Conservation (phyloP, 768 basidiomycete genomes). For the Kwoniella europaea region DNA sequence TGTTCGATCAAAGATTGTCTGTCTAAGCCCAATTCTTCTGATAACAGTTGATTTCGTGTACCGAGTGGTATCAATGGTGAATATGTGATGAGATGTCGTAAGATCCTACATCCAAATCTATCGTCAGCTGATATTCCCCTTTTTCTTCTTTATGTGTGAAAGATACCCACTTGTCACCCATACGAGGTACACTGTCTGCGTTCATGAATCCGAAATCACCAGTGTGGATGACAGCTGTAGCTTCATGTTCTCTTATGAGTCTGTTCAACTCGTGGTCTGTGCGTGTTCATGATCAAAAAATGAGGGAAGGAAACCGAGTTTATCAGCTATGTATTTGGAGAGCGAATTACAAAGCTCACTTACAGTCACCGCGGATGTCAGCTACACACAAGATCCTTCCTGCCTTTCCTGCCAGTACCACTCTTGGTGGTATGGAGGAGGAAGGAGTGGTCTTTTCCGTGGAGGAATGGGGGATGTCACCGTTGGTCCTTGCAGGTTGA, state of each 20-base stretch:
- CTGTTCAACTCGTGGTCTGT: slow-evolving; percentile 82
- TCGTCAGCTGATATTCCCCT: slow-evolving; percentile 21
- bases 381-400: slow-evolving; percentile 86
- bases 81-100: slow-evolving; percentile 94
- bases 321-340: slow-evolving; percentile 18
- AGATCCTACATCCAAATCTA: slow-evolving; percentile 62
- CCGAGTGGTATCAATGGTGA: slow-evolving; percentile 87
- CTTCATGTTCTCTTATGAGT: slow-evolving; percentile 84
- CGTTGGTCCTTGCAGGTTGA: slow-evolving; percentile 30
- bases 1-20: slow-evolving; percentile 69
- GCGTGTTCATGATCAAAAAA: background rate
- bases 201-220: slow-evolving; percentile 99
- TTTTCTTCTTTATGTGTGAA: background rate
- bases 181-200: slow-evolving; percentile 76
- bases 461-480: slow-evolving; percentile 38
- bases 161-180: slow-evolving; percentile 75
- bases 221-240: slow-evolving; percentile 91
- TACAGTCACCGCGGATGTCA: slow-evolving; percentile 64
- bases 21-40: slow-evolving; percentile 42
- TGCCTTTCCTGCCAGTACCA: slow-evolving; percentile 49
- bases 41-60: slow-evolving; percentile 77
- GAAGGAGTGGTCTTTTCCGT: slow-evolving; percentile 43
- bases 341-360: too few species aligned
- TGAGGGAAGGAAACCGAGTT: background rate
- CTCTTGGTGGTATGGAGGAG: slow-evolving; percentile 35